A percentile compares a stretch with the other conserved stretches of the same genome.
These are phyloP conservation scores for Suillus placidus DNA, from an alignment of 768 basidiomycete genomes.

Conservation along the genomic window DNA sequence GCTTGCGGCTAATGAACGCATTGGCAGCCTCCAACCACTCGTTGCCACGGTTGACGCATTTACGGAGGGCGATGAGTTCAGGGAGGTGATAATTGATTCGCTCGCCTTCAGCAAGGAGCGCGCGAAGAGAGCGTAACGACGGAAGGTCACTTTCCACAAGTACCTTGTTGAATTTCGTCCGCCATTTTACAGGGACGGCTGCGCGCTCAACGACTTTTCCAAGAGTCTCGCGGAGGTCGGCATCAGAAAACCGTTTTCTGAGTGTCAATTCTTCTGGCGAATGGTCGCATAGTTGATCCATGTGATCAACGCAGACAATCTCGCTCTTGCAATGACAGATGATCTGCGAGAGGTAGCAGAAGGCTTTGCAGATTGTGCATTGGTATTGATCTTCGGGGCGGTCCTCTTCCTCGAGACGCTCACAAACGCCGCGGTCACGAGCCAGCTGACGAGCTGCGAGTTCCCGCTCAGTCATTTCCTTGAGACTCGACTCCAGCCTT, in stretches of 20 bases:
- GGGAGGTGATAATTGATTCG: slow-evolving; percentile 76
- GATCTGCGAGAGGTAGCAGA: slow-evolving; percentile 94
- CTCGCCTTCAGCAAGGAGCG: slow-evolving; percentile 87
- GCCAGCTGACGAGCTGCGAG: slow-evolving; percentile 64
- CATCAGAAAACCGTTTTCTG: slow-evolving; percentile 81
- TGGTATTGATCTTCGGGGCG: slow-evolving; percentile 94
- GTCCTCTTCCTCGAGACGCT: slow-evolving; percentile 78
- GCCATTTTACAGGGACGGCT: slow-evolving; percentile 75
- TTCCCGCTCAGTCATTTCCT: slow-evolving; percentile 90
- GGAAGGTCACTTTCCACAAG: slow-evolving; percentile 74
- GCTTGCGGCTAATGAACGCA: slow-evolving; percentile 75
- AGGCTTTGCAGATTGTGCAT: slow-evolving; percentile 89
- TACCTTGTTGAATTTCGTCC: slow-evolving; percentile 63
- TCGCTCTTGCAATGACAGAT: slow-evolving; percentile 77
- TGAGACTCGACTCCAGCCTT: slow-evolving; percentile 83
- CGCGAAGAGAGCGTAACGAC: slow-evolving; percentile 72
- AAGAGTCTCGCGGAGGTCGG: slow-evolving; percentile 70
- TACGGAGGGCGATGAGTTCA: slow-evolving; percentile 71
- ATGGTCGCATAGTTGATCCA: slow-evolving; percentile 73
- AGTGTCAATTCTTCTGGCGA: slow-evolving; percentile 58
- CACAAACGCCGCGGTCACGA: slow-evolving; percentile 60
- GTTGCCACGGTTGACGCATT: slow-evolving; percentile 78
- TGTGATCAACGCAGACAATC: slow-evolving; percentile 87
- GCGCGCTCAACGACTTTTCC: slow-evolving; percentile 72
- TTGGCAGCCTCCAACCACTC: slow-evolving; percentile 90